phyloP scores from a whole-genome alignment of 2,329 filamentous ascomycete genomes.

The Cytospora paraplurivora region DNA sequence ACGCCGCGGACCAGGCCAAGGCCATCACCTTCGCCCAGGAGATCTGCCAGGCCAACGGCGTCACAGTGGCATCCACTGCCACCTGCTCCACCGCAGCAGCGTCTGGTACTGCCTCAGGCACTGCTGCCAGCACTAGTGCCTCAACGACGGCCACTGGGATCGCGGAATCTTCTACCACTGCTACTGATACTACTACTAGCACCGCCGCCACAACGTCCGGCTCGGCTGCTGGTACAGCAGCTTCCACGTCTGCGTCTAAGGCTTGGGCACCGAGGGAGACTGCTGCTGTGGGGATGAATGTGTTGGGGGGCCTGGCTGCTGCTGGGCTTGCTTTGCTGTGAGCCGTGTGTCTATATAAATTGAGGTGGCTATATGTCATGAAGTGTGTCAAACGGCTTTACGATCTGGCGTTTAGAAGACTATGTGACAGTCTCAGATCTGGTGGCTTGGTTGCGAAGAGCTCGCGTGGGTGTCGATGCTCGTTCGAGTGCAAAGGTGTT shows the following conservation, averaged over 20 bases:
- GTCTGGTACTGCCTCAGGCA: constrained; percentile 20
- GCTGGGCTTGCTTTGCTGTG: constrained; percentile 24
- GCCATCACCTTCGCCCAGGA: constrained; percentile 38
- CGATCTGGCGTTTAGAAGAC: too few relatives aligned
- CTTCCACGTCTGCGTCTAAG: constrained; percentile 2
- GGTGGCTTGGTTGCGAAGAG: too few relatives aligned
- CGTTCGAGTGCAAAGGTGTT: too few relatives aligned
- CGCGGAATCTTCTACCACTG: constrained; percentile 21
- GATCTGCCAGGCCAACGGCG: constrained; percentile 39
- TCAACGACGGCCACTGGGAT: constrained; percentile 21
- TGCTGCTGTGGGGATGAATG: constrained; percentile 22
- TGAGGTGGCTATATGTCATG: too few relatives aligned
- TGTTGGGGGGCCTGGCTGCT: constrained; percentile 27
- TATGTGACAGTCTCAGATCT: too few relatives aligned
- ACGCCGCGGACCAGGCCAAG: constrained; percentile 34
- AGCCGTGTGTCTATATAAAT: background rate
- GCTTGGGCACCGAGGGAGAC: constrained; percentile 26
- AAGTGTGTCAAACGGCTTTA: too few relatives aligned
- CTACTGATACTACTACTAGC: constrained; percentile 27
- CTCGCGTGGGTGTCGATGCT: too few relatives aligned
- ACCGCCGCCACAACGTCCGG: constrained; percentile 21
- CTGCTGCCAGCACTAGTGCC: constrained; percentile 10
- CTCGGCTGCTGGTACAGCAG: constrained; percentile 13
- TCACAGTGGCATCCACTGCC: constrained; percentile 40
- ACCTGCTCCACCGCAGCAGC: constrained; percentile 33